These are phyloP conservation scores for Gyromitra esculenta DNA, from an alignment of 2,329 filamentous ascomycete genomes.

Conservation along the genomic window DNA sequence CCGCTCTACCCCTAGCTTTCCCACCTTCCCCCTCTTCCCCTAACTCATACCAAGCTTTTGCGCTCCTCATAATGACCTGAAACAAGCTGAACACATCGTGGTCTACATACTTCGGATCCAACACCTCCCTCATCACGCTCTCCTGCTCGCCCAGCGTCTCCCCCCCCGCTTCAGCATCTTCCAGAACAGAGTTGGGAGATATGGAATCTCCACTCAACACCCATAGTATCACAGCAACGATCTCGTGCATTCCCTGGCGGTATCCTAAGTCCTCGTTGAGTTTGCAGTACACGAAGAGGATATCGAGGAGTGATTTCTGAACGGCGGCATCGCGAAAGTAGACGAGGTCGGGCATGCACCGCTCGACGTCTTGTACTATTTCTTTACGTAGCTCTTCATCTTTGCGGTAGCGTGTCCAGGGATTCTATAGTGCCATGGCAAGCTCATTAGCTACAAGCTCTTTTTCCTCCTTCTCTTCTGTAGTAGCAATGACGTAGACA, in stretches of 20 bases:
- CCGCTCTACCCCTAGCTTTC: slow-evolving; percentile 61
- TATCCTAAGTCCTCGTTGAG: slow-evolving; percentile 88
- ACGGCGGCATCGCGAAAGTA: slow-evolving; percentile 85
- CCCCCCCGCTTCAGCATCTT: neutral
- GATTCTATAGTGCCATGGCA: slow-evolving; percentile 62
- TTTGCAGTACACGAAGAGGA: slow-evolving; percentile 95
- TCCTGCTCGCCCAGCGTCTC: slow-evolving; percentile 58
- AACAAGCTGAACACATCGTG: slow-evolving; percentile 92
- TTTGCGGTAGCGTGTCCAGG: slow-evolving; percentile 85
- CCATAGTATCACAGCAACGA: slow-evolving; percentile 88
- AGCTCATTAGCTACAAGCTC: neutral
- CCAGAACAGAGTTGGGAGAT: neutral
- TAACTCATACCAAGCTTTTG: slow-evolving; percentile 86
- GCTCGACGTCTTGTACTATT: slow-evolving; percentile 92
- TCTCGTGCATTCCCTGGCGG: slow-evolving; percentile 98
- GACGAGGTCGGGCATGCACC: slow-evolving; percentile 86
- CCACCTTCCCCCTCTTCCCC: slow-evolving; percentile 62
- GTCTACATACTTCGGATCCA: slow-evolving; percentile 80
- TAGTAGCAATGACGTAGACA: neutral
- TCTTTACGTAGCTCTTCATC: slow-evolving; percentile 87
- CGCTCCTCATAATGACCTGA: slow-evolving; percentile 84
- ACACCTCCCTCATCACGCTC: slow-evolving; percentile 71
- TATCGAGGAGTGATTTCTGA: slow-evolving; percentile 83
- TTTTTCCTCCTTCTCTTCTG: neutral
- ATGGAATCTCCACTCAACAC: slow-evolving; percentile 84